Base-by-base conservation (phyloP, 78 protist genomes). In the Dictyostelium capitatum region DNA sequence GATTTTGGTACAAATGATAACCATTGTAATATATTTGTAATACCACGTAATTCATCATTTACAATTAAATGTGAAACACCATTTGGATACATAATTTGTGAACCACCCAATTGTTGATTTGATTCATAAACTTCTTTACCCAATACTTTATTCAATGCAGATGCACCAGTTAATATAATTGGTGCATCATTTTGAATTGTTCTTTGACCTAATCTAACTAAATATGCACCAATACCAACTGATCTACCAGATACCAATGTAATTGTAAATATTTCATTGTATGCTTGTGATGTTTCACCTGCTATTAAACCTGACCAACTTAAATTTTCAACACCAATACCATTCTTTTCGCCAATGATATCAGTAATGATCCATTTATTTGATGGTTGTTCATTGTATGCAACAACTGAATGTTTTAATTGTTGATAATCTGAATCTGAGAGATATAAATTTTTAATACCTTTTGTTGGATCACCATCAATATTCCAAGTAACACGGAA, bases 141-240 rank as follows among this genome's bases (percentile, higher is more conserved):
- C 4, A 98, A 95, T 20, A 97, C 95, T 95, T 98, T 98, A 97
- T 99, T 99, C 48, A 99, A 85, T 23, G 99, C 99, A 3, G 62
- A 53, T 32, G 94, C 96, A 80, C 99, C 99, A 1, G 99, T 99
- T 48, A 99, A 95, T 54, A 99, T 75, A 51, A 99, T 96, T 12
- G 99, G 99, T 3, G 95, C 89, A 25, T 78, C 89, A 53, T 65
- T 79, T 80, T 98, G 99, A 17, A 98, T 85, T 48, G 96, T 90
- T 30, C 98, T 84, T 83, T 97, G 99, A 69, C 99, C 99, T 1
- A 99, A 95, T 37, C 99, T 97, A 50, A 96, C 98, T 12, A 99
- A 89, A 73, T 99, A 99, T 12, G 99, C 99, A 20, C 99, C 99
- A 83, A 99, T 99, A 70, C 99, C 99, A 25, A 99, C 99, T 0